Evolutionary conservation across 257 asterid genomes (phyloP), one percentile per base, ranked within the genome.

Genomic region (Capsicum baccatum): DNA sequence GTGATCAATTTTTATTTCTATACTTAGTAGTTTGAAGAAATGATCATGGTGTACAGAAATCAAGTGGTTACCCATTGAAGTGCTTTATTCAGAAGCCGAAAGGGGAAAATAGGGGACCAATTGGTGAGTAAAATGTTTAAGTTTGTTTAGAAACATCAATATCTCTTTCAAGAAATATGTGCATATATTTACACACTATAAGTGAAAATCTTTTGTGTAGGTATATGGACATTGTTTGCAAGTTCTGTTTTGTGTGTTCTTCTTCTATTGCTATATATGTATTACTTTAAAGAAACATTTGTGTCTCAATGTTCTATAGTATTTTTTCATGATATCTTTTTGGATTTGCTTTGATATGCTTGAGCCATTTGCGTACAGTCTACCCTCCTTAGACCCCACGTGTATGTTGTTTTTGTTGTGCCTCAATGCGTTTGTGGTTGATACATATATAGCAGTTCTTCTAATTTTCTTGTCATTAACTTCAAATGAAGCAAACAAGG

Each of bases 61-160:
- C 63, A 44, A 42, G 79, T 44, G 79, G 56, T 17, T 70, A 70
- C 35, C 44, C 57, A 70, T 70, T 70, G 79, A 70, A 8, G 79
- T 69, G 55, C 79, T 69, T 69, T 12, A 70, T 17, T 44, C 79
- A 70, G 17, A 70, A 71, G 79, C 37, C 58, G 47, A 71, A 71
- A n/a, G 39, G 79, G 57, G 57, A 17, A 70, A 44, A 71, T 42
- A 17, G 79, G 79, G 79, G 39, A 71, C 21, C 47, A 8, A 76
- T 76, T 35, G 81, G 81, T 54, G 63, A 76, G 64, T 74, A 50
- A 74, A 74, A 50, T 74, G 62, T 74, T 50, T 54, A 26, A 76
- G 48, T 52, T 76, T 8, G 6, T 8, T n/a, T 68, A 52, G 26
- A 52, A 12, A 16, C 63, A 52, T 76, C 44, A 52, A 7, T 52